A percentile compares a stretch with the other conserved stretches of the same genome.
Conservation (phyloP, 345 rosid species). For the Populus nigra region DNA sequence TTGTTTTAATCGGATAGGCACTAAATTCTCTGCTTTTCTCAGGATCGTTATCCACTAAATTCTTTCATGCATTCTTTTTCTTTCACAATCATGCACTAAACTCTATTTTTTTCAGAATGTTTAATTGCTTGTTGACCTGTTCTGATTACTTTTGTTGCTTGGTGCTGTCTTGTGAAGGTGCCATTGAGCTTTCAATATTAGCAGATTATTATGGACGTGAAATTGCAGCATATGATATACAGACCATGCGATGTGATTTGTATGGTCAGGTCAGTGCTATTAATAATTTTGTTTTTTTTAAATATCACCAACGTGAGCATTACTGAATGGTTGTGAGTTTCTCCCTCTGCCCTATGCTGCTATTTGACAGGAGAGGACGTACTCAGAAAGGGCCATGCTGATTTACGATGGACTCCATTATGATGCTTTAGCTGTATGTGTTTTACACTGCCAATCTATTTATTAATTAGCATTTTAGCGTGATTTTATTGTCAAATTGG, state of each 20-base stretch:
- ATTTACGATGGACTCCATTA: conserved; percentile 95
- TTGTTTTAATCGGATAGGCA: neutral
- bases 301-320: neutral
- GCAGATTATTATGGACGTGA: conserved; percentile 77
- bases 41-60: neutral
- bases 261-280: conserved; percentile 75
- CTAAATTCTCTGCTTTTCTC: neutral
- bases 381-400: conserved; percentile 77
- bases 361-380: conserved; percentile 56
- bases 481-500: neutral
- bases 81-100: neutral
- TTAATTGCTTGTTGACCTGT: neutral
- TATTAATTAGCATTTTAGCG: neutral
- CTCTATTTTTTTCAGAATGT: neutral
- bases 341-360: neutral
- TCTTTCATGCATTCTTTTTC: neutral
- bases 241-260: conserved; percentile 81
- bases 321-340: neutral
- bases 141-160: conserved; percentile 8
- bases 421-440: conserved; percentile 86
- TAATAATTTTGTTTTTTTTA: neutral
- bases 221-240: conserved; percentile 92
- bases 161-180: conserved; percentile 51
- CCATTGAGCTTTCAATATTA: conserved; percentile 90
- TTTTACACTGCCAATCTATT: neutral